Base-by-base conservation (phyloP, 169 alveolate species). In the Pseudocohnilembus persalinus region DNA sequence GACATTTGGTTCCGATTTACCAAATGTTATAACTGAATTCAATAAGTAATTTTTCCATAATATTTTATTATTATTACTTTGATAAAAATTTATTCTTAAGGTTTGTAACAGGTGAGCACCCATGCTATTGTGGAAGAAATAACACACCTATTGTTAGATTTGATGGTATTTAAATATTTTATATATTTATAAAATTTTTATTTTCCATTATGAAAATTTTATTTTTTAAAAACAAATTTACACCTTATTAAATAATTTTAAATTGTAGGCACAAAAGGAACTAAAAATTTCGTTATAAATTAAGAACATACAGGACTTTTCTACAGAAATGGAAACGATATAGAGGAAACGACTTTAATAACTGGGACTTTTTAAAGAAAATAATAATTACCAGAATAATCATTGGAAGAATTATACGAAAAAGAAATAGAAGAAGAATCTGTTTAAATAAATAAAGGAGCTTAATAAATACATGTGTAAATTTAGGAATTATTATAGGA, bases 41-140 rank as follows among this genome's bases (percentile, higher is more conserved):
- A 95, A 93, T 86, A 87, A 90, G 82, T 77, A 77, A 24, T 26
- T 29, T 4, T 33, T 27, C 29, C 29, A 29, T 27, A 33, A 31
- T 29, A 27, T 33, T 24, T 28, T 27, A 77, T 33, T 0, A 24
- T 25, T 25, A 29, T 27, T 35, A 1, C 33, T 27, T 0, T 25
- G 4, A 1, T 31, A 75, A 1, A 27, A 26, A 28, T 29, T 75
- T 25, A 31, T 1, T 27, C 29, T 77, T 26, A 33, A 77, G 83
- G 65, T 93, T 95, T 90, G 92, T 96, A 81, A 91, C 85, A 63
- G 95, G 97, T 27, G 94, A 92, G 75, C 97, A 95, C 88, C 97
- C 97, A 15, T 92, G 97, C 76, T 95, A 85, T 74, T 89, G 95
- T 85, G 97, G 97, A 31, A 94, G 92, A 82, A 91, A 92, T 74